Base-by-base conservation (phyloP, 495 filamentous ascomycete genomes). In the Chaetomium tenue region DNA sequence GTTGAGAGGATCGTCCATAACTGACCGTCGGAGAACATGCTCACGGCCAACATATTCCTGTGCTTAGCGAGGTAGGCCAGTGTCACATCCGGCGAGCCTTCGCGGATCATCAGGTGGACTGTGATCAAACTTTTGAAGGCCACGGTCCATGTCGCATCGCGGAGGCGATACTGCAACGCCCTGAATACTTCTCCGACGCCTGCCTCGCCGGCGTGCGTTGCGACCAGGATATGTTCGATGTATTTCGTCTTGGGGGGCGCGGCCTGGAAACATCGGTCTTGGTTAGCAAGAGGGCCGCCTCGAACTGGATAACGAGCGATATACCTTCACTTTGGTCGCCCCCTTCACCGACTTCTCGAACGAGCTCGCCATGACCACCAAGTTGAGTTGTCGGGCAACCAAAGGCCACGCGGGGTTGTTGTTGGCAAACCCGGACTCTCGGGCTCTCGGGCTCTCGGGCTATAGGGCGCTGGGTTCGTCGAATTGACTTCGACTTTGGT, bases 201-300 rank as follows among this genome's bases (percentile, higher is more conserved):
- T 18, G 91, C 90, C 74, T 99, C 94, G 66, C 94, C 94, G 5
- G 91, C 86, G 76, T 97, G 92, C 39, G 94, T 99, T 65, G 94
- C 95, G 69, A 96, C 84, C 22, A 99, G 84, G 73, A 99, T 97
- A 72, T 97, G 91, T 75, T 99, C 95, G 79, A 99, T 93, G 80
- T 99, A 98, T 81, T 99, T 99, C 55, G 95, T 93, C 81, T 99
- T 99, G 25, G 94, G 94, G 64, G 94, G 89, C 58, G 95, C 94
- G 77, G 92, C 89, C 90, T 96, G 58, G 50, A 13, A 18, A n/a
- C 20, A 44, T 53, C 50, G 55, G 25, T 23, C 52, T 46, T 30
- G 46, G 64, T 72, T 30, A 71, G 66, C 58, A 30, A 30, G 6
- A 6, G 3, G n/a, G 42, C 15, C 39, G 5, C 37, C 8, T 12